A percentile compares a stretch with the other conserved stretches of the same genome.
These are phyloP conservation scores for Melanomma pulvis-pyrius DNA, from an alignment of 495 filamentous ascomycete species.

Conservation along the genomic window DNA sequence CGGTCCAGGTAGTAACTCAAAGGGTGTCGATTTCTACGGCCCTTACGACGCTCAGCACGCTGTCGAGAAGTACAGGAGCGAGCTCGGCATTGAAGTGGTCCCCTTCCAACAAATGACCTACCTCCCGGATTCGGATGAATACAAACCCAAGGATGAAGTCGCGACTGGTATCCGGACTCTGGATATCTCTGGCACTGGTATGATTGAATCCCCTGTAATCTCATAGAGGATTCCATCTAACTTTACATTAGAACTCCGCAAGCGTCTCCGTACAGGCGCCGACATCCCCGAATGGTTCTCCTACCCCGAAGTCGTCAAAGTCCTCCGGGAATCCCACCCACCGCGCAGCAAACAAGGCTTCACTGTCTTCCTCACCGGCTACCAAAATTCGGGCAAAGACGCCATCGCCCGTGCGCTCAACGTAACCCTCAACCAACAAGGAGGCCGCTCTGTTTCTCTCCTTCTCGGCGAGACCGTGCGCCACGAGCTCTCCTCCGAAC, in stretches of 20 bases:
- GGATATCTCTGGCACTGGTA: slow-evolving; percentile 86
- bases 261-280: slow-evolving; percentile 81
- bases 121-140: slow-evolving; percentile 94
- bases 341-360: slow-evolving; percentile 88
- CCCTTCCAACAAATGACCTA: slow-evolving; percentile 99
- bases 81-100: slow-evolving; percentile 97
- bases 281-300: slow-evolving; percentile 99
- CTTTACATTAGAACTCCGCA: slow-evolving; percentile 70
- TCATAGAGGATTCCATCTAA: background rate
- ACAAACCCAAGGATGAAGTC: slow-evolving; percentile 88
- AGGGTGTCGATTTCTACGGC: slow-evolving; percentile 95
- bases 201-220: slow-evolving; percentile 5
- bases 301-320: slow-evolving; percentile 96
- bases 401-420: slow-evolving; percentile 93
- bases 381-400: slow-evolving; percentile 95
- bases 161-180: slow-evolving; percentile 80
- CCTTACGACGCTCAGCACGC: slow-evolving; percentile 98
- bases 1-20: slow-evolving; percentile 94
- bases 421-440: slow-evolving; percentile 97
- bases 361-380: slow-evolving; percentile 97
- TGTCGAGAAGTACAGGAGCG: slow-evolving; percentile 92
- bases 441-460: slow-evolving; percentile 89
- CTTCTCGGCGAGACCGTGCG: slow-evolving; percentile 95
- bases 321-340: slow-evolving; percentile 92
- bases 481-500: slow-evolving; percentile 87